Base-by-base conservation (phyloP, 1,284 basidiomycete species). In the Albatrellus sp. region DNA sequence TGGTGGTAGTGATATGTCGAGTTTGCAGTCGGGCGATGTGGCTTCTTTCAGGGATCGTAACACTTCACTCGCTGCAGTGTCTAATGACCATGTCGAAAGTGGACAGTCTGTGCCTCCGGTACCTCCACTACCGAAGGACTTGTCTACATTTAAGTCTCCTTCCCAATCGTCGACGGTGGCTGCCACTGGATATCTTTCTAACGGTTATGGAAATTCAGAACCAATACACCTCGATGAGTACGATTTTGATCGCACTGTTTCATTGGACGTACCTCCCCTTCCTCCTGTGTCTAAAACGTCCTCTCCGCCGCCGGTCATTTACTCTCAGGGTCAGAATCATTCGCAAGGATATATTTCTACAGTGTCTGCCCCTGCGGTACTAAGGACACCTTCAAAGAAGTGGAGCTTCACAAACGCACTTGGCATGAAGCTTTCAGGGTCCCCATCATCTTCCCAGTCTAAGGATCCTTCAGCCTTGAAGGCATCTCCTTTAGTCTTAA, bases 381-480 rank as follows among this genome's bases (percentile, higher is more conserved):
- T 70, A 43, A 83, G 82, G 63, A 83, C 84, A 1, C 83, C 85
- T 39, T 88, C 80, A 35, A 94, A 93, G 70, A 97, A 96, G 64
- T 97, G 92, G 92, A 94, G 90, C 55, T 90, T 97, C 63, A 89
- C 89, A 5, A 86, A 77, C 47, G 88, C 88, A 5, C 68, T 96
- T n/a, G 91, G 85, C 54, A 74, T 90, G 54, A 88, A 80, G 58
- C 64, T 89, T 41, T 72, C 78, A 16, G 72, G 71, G 48, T 78
- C 78, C 20, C 73, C 81, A 37, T 77, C 78, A n/a, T 67, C 68
- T n/a, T 66, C 75, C 24, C 72, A 75, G 4, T 63, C 66, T 58
- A 67, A 61, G 52, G 71, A 73, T 20, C 50, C 57, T 2, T 56
- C 60, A 3, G 56, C 54, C 32, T 51, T 54, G 37, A 67, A 74